These are phyloP conservation scores for Phanerodontia chrysosporium DNA, from an alignment of 768 basidiomycete species.

Conservation along the genomic window DNA sequence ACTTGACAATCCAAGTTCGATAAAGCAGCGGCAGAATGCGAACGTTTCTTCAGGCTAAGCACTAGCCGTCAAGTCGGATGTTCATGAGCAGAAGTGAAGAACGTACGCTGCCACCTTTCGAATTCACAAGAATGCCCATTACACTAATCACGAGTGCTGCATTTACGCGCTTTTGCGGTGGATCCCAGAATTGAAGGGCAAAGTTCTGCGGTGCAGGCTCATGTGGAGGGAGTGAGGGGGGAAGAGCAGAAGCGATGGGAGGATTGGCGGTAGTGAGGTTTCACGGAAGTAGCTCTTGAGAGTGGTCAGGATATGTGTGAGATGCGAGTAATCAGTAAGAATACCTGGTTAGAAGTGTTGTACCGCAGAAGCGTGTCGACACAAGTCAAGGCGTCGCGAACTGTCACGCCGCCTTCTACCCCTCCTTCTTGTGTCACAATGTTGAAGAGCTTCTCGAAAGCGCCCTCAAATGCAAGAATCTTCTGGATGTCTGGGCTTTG, in stretches of 20 bases:
- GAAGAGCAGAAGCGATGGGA: constrained; percentile 69
- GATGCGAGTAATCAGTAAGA: background rate
- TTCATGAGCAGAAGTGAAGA: background rate
- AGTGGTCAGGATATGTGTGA: constrained; percentile 14
- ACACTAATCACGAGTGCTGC: constrained; percentile 75
- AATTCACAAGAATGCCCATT: constrained; percentile 80
- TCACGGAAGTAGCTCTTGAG: constrained; percentile 93
- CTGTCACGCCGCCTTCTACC: constrained; percentile 83
- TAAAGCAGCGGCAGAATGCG: constrained; percentile 67
- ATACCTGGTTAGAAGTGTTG: constrained; percentile 92
- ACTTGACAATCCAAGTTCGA: constrained; percentile 89
- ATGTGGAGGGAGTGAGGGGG: constrained; percentile 54
- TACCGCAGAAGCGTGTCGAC: constrained; percentile 85
- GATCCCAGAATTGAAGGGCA: constrained; percentile 94
- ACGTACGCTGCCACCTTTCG: constrained; percentile 60
- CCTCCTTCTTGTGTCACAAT: constrained; percentile 87
- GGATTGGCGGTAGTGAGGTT: constrained; percentile 63
- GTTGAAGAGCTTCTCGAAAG: constrained; percentile 92
- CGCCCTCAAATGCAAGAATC: constrained; percentile 93
- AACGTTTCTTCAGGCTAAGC: constrained; percentile 51
- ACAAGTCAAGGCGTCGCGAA: constrained; percentile 81
- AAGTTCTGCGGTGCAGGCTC: constrained; percentile 80
- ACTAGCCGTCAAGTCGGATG: background rate
- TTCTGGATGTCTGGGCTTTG: constrained; percentile 95
- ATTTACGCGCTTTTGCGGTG: constrained; percentile 76